Base-by-base conservation (phyloP, 257 asterid species). In the Penstemon newberryi region DNA sequence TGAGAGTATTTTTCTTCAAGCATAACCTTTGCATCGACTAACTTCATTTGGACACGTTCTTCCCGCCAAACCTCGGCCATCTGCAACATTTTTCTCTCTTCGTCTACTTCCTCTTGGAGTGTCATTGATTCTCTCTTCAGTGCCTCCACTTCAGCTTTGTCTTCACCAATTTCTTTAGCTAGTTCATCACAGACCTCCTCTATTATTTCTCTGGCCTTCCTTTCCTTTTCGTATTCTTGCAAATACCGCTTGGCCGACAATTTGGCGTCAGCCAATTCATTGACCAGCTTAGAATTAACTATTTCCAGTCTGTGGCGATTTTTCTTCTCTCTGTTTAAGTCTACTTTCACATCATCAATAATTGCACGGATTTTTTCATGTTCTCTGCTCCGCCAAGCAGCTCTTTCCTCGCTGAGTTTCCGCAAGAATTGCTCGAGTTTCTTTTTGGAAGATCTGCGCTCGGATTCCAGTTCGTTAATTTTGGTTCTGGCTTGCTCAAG, bases 21-120 rank as follows among this genome's bases (percentile, higher is more conserved):
- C 74, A 83, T 80, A 63, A 85, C 81, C 79, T 87, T 87, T 7
- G 92, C 92, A 74, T 87, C 95, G 50, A 85, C 73, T 47, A 87
- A 78, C 78, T 83, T 87, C 85, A 85, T 87, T 73, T 85, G 95
- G 42, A 85, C 90, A 5, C 92, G 85, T 75, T 87, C 95, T 75
- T 87, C 92, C 7, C 95, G 88, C 95, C 95, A 87, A 53, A 83
- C 88, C 82, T 85, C 92, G 3, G 95, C 92, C 87, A 87, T 81
- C 78, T 85, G 95, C 82, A 85, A 68, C 88, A 87, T 87, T 70
- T 74, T 87, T 66, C 92, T 85, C 81, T 87, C 95, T 59, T 87
- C 92, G 37, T 83, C 92, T 36, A 85, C 86, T 75, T 87, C 92
- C 72, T 85, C 92, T 53, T 73, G 76, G 42, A 83, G 76, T 44